A percentile compares a stretch with the other conserved stretches of the same genome.
Evolutionary conservation across 163 green algal genomes (phyloP).

Genomic region (Chloroidium sp.): DNA sequence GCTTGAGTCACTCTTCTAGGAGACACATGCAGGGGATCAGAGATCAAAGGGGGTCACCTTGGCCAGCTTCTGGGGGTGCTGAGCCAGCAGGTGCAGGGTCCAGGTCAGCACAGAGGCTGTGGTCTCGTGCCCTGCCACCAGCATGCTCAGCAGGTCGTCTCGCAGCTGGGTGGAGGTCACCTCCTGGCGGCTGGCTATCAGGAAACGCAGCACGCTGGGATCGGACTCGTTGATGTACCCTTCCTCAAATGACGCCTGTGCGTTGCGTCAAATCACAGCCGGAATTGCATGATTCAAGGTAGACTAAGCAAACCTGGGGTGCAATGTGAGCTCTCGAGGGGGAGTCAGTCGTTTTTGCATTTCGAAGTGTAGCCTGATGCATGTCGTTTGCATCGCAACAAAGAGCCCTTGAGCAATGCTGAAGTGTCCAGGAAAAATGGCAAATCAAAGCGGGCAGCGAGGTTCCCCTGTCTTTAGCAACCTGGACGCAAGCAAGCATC

Average conservation of each 20-base stretch:
- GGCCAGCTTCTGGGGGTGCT: conserved; percentile 72
- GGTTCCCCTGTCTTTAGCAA: too few relatives aligned
- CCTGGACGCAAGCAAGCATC: too few relatives aligned
- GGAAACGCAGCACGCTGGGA: conserved; percentile 88
- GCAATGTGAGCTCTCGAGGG: neutral
- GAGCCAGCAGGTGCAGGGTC: conserved; percentile 86
- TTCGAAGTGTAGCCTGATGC: too few relatives aligned
- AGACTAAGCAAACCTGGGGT: neutral
- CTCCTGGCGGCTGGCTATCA: conserved; percentile 71
- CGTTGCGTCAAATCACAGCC: neutral
- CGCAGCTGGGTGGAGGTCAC: conserved; percentile 54
- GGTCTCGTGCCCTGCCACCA: conserved; percentile 97
- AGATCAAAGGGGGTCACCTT: conserved; percentile 36
- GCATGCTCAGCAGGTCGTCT: conserved; percentile 96
- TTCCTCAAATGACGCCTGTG: conserved; percentile 43
- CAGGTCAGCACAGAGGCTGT: conserved; percentile 93
- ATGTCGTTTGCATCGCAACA: too few relatives aligned
- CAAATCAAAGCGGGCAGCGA: too few relatives aligned
- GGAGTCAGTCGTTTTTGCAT: neutral
- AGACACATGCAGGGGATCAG: neutral
- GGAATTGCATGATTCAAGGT: neutral
- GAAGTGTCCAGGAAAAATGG: too few relatives aligned
- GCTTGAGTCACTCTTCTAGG: too few relatives aligned
- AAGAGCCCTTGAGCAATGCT: too few relatives aligned
- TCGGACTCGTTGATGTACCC: conserved; percentile 90